Evolutionary conservation across 441 rosid genomes (phyloP), one percentile per base, ranked within the genome.

Genomic region (Brassica hybrid): DNA sequence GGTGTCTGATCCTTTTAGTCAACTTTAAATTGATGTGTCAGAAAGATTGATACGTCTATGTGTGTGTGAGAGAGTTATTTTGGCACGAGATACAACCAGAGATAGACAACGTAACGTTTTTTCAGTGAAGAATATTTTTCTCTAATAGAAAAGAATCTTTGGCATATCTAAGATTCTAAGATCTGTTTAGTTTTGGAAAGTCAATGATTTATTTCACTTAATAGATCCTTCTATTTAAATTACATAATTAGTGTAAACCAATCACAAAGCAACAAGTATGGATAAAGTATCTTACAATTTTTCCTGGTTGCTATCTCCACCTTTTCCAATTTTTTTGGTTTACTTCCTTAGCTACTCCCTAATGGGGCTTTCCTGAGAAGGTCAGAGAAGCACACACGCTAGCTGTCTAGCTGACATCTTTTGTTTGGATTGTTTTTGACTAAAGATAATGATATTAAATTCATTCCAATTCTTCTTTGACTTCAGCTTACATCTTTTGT

Each of bases 11-110:
- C 5, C 56, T 63, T 71, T 56, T 18, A 45, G 77, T 72, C 77
- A 78, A 72, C 38, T 48, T 67, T 59, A 48, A 9, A 50, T 45
- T 10, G 72, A 59, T 34, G 59, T 50, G 69, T 67, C 77, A 67
- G 10, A 16, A 60, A 66, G 68, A 72, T 48, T 25, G 76, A 45
- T 72, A 65, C 76, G 81, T 64, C 6, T 43, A 34, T 14, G 12
- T 30, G 50, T 43, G 50, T 43, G 50, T 43, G 50, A 2, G 3
- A 3, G 54, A 48, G 16, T 48, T 48, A 48, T 48, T 48, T 13
- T 48, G 54, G 54, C 54, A 48, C 54, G 17, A 13, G 54, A 12
- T 43, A 43, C 50, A 43, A 43, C 50, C 6, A 43, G 50, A 43
- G 13, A 43, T 12, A 43, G 14, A 12, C 14, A 12, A 43, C 50